Evolutionary conservation across 2,329 filamentous ascomycete genomes (phyloP), one percentile per base, ranked within the genome.

Genomic region (Davidsoniella eucalypti): DNA sequence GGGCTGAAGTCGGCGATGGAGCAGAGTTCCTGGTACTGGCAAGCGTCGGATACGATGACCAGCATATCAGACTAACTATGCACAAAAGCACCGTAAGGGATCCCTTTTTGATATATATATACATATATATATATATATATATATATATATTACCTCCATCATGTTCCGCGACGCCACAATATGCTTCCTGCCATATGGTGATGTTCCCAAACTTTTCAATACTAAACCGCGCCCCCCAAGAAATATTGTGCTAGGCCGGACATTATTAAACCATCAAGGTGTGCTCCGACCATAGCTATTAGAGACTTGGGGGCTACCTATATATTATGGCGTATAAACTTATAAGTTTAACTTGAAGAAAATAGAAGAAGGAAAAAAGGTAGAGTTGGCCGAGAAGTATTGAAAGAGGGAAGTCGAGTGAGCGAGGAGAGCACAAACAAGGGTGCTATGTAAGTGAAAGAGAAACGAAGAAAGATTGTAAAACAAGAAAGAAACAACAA

Each of bases 11-110:
- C 51, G 33, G 44, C 18, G 39, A 47, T 50, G 8, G 9, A 37
- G 36, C 8, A n/a, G 2, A 18, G 18, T 41, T 16, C 17, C 7
- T 16, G 49, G 54, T 54, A 50, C 53, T 56, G 61, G 65, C 62
- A 65, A 67, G 62, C 69, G 65, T 52, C 12, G 21, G 3, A 41
- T 42, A 51, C 41, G 43, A 45, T 40, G 39, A 17, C 49, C 29
- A 50, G 26, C 29, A 44, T 44, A 38, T 41, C n/a, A 42, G n/a
- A 8, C 12, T 42, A 33, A 8, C 10, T 12, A 12, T 8, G 14
- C 39, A 17, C 26, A 37, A 37, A 21, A 38, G 39, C 16, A 37
- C 33, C 23, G 9, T 12, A 23, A 12, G 25, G 25, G 18, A 21
- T 43, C 18, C 18, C 40, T 21, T 18, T 16, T 21, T n/a, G 3